These are phyloP conservation scores for Xylaria digitata DNA, from an alignment of 2,329 filamentous ascomycete species.

Conservation along the genomic window DNA sequence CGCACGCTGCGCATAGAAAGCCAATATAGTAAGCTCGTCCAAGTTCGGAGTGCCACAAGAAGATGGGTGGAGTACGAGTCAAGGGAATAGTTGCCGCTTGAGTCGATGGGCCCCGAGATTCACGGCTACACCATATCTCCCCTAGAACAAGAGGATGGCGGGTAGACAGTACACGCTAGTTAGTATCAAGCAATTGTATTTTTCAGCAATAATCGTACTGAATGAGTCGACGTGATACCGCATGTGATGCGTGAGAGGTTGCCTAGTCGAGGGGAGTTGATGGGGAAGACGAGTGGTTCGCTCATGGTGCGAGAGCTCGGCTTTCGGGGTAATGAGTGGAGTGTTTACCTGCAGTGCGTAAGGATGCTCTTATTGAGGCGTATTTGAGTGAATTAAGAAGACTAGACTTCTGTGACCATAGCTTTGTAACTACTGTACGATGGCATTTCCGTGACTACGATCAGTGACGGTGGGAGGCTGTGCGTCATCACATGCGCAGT, in stretches of 20 bases:
- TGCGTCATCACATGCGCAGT: constrained; percentile 31
- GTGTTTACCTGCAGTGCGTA: neutral
- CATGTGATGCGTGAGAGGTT: constrained; percentile 16
- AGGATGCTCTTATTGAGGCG: neutral
- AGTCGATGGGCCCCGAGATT: constrained; percentile 16
- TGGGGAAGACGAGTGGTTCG: neutral
- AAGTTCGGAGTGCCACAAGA: constrained; percentile 3
- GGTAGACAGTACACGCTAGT: constrained; percentile 47
- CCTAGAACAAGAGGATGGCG: constrained; percentile 38
- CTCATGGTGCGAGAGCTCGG: neutral
- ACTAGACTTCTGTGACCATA: too few relatives aligned
- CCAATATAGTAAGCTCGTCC: constrained; percentile 15
- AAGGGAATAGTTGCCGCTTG: constrained; percentile 25
- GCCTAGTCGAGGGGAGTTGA: neutral
- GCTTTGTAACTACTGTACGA: too few relatives aligned
- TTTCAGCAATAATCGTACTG: constrained; percentile 24
- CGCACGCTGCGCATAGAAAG: neutral
- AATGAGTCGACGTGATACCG: neutral
- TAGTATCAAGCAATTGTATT: constrained; percentile 44
- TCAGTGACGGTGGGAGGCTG: constrained; percentile 14
- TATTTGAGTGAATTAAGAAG: too few relatives aligned
- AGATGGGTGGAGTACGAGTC: neutral
- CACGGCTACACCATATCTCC: constrained; percentile 7
- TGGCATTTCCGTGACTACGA: too few relatives aligned
- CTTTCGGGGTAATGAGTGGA: neutral